Conservation (phyloP, 75 land plant genomes). For the Sequoiadendron giganteum region DNA sequence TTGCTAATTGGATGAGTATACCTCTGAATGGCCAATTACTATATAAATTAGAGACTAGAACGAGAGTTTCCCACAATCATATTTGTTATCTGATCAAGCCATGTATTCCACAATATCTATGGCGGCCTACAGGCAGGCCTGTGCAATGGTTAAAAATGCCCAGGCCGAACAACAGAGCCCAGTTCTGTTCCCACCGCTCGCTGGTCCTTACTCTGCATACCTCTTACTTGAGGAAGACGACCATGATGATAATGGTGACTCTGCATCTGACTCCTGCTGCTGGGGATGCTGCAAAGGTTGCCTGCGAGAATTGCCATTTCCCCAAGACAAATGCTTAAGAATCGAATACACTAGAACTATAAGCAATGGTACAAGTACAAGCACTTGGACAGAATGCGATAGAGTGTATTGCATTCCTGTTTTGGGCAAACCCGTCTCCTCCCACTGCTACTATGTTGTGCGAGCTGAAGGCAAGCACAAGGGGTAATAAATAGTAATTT, state of each 20-base stretch:
- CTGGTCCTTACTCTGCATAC: too few species aligned
- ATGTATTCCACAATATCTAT: slow-evolving; percentile 3
- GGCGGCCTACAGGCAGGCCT: background rate
- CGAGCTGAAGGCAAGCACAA: slow-evolving; percentile 22
- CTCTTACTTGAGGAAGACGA: too few species aligned
- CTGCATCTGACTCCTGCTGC: background rate
- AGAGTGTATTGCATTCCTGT: slow-evolving; percentile 30
- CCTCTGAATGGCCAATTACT: background rate
- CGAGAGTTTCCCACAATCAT: background rate
- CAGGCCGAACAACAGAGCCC: too few species aligned
- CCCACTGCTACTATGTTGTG: slow-evolving; percentile 35
- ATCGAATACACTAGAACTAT: background rate
- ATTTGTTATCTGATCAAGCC: background rate
- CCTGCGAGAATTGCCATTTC: background rate
- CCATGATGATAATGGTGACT: too few species aligned
- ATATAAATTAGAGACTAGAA: background rate
- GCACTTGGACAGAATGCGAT: background rate
- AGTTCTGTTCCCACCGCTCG: too few species aligned
- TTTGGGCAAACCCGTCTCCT: slow-evolving; percentile 28
- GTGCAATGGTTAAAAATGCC: background rate
- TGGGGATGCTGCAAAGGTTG: background rate
- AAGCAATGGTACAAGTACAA: background rate
- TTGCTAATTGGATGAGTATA: too few species aligned
- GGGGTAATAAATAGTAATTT: slow-evolving; percentile 18
- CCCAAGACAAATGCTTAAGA: slow-evolving; percentile 1